Conservation (phyloP, 768 basidiomycete genomes). For the Podaxis sp. region DNA sequence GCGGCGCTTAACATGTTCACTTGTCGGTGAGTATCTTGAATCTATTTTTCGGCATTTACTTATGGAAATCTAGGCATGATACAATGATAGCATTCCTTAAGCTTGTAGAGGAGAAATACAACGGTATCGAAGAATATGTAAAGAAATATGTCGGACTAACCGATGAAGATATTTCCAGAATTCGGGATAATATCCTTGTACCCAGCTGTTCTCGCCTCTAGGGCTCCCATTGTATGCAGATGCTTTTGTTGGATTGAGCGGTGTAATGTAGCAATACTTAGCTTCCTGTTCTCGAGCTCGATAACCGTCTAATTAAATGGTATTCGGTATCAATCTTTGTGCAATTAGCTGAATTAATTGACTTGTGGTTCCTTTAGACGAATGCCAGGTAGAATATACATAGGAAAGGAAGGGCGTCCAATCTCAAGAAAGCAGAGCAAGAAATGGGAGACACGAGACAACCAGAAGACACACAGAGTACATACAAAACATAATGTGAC, state of each 20-base stretch:
- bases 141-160: constrained; percentile 55
- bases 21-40: constrained; percentile 52
- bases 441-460: neutral
- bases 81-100: constrained; percentile 75
- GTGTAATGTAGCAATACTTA: neutral
- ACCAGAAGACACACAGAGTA: neutral
- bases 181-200: constrained; percentile 58
- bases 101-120: constrained; percentile 62
- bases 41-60: neutral
- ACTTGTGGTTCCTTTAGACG: neutral
- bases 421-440: neutral
- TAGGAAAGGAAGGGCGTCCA: neutral
- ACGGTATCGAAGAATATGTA: constrained; percentile 65
- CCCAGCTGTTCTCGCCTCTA: constrained; percentile 21
- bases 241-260: neutral
- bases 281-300: neutral
- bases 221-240: neutral
- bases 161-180: constrained; percentile 59
- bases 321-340: too few relatives aligned
- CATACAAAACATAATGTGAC: neutral
- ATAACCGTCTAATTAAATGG: too few relatives aligned
- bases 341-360: neutral
- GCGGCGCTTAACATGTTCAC: constrained; percentile 84
- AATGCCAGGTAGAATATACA: neutral
- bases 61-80: constrained; percentile 47